Evolutionary conservation across 805 yeast species (phyloP), one percentile per base, ranked within the genome.

Genomic region (Pichia sporocuriosa): DNA sequence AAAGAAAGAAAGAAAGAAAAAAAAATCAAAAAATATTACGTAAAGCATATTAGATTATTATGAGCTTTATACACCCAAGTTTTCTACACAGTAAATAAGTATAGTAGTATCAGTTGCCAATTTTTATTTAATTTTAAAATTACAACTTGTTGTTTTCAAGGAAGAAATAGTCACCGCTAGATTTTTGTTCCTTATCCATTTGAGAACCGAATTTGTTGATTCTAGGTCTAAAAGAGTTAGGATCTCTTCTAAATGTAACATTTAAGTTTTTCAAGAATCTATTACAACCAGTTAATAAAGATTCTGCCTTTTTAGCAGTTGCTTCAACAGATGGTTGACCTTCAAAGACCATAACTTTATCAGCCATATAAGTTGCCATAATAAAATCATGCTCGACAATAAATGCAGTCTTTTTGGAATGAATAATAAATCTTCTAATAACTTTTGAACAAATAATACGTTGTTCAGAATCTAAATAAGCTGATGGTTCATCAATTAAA

Each of bases 371-470:
- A 15, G 99, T 93, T 51, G 98, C 97, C 99, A 93, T 93, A 72
- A 93, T 93, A 77, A 93, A 93, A 77, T 93, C 99, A 80, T 93
- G 99, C 81, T 93, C 99, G 45, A 93, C 99, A 57, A 93, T 74
- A 65, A 93, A 93, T n/a, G 99, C 98, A 35, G 97, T 90, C 76
- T 90, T 93, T 74, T 90, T 89, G 55, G 96, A 79, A 63, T 93
- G 98, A 63, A 93, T 71, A 59, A 93, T 85, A 62, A 88, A 93
- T 68, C 96, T 83, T 77, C 96, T 84, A 57, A 93, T 93, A 54
- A 93, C 98, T 73, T 93, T 93, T 40, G 98, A 85, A 75, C 98
- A 93, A 54, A 93, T 84, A 60, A 93, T 88, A 86, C 99, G 97
- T 70, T 93, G 99, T 69, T 93, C 99, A 46, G 97, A 90, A 70